These are phyloP conservation scores for Hypericum androsaemum DNA, from an alignment of 345 rosid genomes.

Conservation along the genomic window DNA sequence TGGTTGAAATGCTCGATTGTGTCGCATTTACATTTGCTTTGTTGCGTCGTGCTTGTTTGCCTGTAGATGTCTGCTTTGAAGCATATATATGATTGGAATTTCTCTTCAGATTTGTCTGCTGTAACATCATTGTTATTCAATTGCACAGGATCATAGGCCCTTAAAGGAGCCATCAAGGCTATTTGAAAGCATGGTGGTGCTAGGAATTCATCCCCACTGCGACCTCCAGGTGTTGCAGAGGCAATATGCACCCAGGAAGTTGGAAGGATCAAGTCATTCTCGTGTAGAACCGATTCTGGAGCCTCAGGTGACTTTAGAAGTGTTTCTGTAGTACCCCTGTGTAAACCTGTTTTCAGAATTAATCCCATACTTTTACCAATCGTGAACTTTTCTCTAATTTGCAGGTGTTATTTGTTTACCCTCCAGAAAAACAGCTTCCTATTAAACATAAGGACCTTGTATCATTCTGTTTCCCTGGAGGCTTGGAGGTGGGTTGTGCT, in stretches of 20 bases:
- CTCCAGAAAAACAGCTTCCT: slow-evolving; percentile 75
- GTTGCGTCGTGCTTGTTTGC: too few species aligned
- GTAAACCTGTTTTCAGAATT: too few species aligned
- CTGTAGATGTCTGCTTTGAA: too few species aligned
- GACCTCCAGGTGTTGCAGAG: slow-evolving; percentile 71
- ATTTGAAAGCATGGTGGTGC: slow-evolving; percentile 88
- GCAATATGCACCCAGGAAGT: slow-evolving; percentile 42
- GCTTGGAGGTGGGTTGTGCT: slow-evolving; percentile 30
- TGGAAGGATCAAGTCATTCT: slow-evolving; percentile 55
- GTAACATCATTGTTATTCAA: slow-evolving; percentile 14
- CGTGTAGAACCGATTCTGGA: slow-evolving; percentile 70
- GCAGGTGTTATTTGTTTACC: slow-evolving; percentile 54
- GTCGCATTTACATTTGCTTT: too few species aligned
- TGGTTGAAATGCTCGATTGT: too few species aligned
- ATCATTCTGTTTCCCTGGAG: slow-evolving; percentile 94
- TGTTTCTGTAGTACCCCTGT: too few species aligned
- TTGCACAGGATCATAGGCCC: slow-evolving; percentile 68
- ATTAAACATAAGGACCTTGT: slow-evolving; percentile 78
- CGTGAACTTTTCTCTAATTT: too few species aligned
- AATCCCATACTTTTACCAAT: too few species aligned
- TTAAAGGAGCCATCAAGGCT: slow-evolving; percentile 74
- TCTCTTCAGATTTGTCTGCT: background rate
- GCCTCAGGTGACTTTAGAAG: slow-evolving; percentile 51
- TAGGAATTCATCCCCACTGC: slow-evolving; percentile 88
- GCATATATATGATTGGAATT: too few species aligned